Conservation (phyloP, 352 stramenopile species). For the Globisporangium parvum region DNA sequence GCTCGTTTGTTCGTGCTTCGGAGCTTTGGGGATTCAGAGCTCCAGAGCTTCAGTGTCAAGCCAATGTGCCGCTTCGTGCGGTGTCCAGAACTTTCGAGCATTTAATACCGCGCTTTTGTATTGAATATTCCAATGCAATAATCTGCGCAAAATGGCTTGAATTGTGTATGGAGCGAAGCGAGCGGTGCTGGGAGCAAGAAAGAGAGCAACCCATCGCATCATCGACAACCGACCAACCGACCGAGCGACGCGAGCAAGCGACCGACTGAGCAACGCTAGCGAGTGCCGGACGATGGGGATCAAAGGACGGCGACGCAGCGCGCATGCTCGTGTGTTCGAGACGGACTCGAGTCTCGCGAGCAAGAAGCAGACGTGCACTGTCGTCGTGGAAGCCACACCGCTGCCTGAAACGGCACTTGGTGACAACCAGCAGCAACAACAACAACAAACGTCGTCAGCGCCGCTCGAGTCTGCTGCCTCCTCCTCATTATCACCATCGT, state of each 20-base stretch:
- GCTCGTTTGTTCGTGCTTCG: background rate
- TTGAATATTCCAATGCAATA: background rate
- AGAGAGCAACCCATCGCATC: background rate
- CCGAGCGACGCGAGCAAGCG: too few relatives aligned
- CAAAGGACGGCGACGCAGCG: constrained; percentile 40
- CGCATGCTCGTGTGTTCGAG: constrained; percentile 20
- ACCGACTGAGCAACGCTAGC: background rate
- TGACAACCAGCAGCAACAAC: background rate
- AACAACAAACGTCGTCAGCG: background rate
- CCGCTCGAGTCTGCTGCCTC: background rate
- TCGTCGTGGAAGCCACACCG: too few relatives aligned
- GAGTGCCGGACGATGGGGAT: too few relatives aligned
- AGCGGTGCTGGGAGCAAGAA: too few relatives aligned
- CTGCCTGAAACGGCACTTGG: too few relatives aligned
- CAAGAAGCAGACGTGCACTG: constrained; percentile 16
- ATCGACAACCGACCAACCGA: background rate
- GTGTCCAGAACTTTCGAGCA: background rate
- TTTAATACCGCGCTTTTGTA: background rate
- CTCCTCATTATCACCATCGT: background rate
- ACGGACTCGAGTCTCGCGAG: constrained; percentile 3
- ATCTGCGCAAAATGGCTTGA: background rate
- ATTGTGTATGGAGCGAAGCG: too few relatives aligned
- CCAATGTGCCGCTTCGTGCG: background rate
- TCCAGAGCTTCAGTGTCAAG: too few relatives aligned
- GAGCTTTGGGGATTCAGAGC: too few relatives aligned